Evolutionary conservation across 345 rosid genomes (phyloP), one percentile per base, ranked within the genome.

Genomic region (Linum trigynum): DNA sequence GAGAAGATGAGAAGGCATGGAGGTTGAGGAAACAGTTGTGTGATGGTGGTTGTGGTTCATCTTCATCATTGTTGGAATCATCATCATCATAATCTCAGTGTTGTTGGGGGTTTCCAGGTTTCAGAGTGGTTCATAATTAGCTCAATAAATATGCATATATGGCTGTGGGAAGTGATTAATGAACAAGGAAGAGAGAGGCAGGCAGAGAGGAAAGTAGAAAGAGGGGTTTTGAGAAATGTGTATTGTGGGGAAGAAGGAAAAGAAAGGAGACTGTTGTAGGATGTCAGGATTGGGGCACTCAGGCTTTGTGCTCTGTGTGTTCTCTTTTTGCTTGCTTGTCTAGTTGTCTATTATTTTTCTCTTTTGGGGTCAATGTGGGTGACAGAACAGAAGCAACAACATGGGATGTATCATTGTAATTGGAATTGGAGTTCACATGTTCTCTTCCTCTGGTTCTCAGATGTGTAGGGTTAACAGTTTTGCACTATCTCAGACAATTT

Each of bases 1-100:
- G 67, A 69, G 39, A 81, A 16, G 59, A 74, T 57, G 59, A 78
- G 63, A 66, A 75, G 61, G 76, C 71, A 74, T 51, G 43, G 59
- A 17, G 56, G 57, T 65, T 23, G 32, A 23, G 32, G 32, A 23
- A 23, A 23, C 32, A 23, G 32, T 23, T 23, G 32, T 23, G 32
- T 23, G 32, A 23, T 23, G 32, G 11, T 57, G 38, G 38, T 17
- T 11, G 38, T 5, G 16, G 61, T 5, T 57, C 61, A 57, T 57
- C 36, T n/a, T 15, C 16, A n/a, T 37, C 17, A 17, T 2, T 45
- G 2, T 45, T 5, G 12, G 7, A 7, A 11, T 11, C 23, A 57
- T 12, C 23, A 56, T 66, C 75, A 69, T 75, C 82, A 60, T 76
- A 66, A 64, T 62, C 57, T 66, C 17, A 11, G 10, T 7, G 3